Conservation (phyloP, 257 asterid genomes). For the Buddleja alternifolia region DNA sequence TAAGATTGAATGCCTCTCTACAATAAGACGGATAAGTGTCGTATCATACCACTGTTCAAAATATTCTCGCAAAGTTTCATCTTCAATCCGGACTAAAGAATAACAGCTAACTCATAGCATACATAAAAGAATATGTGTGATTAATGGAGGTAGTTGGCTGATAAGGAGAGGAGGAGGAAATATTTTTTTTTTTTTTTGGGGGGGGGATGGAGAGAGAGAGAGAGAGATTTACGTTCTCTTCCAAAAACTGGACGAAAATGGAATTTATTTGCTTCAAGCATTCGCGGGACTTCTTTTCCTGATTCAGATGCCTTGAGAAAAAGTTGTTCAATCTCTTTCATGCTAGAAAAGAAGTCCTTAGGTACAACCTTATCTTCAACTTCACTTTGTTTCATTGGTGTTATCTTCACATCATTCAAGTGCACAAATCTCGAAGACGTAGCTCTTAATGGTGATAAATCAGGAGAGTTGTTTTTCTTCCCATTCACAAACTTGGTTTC, state of each 20-base stretch:
- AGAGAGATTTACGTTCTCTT: slow-evolving; percentile 54
- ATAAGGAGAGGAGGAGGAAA: too few relatives aligned
- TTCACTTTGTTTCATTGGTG: slow-evolving; percentile 53
- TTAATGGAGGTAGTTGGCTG: too few relatives aligned
- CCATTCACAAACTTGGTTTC: slow-evolving; percentile 57
- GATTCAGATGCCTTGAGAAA: slow-evolving; percentile 89
- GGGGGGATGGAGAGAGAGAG: background rate
- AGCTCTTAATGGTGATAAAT: slow-evolving; percentile 66
- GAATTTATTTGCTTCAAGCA: slow-evolving; percentile 97
- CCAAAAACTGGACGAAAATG: slow-evolving; percentile 86
- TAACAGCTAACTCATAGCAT: background rate
- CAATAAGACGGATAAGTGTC: background rate
- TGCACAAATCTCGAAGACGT: slow-evolving; percentile 55
- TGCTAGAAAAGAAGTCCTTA: slow-evolving; percentile 77
- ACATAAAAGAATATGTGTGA: background rate
- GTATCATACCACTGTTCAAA: background rate
- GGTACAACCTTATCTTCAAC: slow-evolving; percentile 64
- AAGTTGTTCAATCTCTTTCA: slow-evolving; percentile 78
- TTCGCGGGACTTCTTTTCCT: slow-evolving; percentile 95
- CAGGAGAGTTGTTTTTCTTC: slow-evolving; percentile 62
- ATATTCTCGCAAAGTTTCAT: background rate
- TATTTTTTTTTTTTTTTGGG: too few relatives aligned
- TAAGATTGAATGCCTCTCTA: slow-evolving; percentile 15
- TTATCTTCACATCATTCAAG: slow-evolving; percentile 53
- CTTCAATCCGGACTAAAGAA: background rate